These are phyloP conservation scores for Penicillium sp. DNA, from an alignment of 2,329 filamentous ascomycete genomes.

Conservation along the genomic window DNA sequence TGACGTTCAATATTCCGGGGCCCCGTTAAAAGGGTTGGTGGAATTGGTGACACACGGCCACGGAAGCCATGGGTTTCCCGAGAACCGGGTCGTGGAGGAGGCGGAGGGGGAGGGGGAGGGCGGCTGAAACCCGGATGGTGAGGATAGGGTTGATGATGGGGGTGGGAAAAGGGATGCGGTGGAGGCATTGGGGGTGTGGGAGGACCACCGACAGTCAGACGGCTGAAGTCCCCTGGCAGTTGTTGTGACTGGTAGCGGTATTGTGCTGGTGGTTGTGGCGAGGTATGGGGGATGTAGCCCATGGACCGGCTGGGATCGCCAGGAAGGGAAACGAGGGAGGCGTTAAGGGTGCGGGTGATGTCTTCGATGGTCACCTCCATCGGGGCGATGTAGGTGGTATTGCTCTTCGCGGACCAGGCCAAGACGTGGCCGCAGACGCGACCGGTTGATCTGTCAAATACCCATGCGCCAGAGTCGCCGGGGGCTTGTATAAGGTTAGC, in stretches of 20 bases:
- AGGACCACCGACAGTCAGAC: constrained; percentile 14
- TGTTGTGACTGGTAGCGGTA: constrained; percentile 22
- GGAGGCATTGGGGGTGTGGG: constrained; percentile 10
- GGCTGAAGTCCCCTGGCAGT: constrained; percentile 19
- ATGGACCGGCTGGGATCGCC: constrained; percentile 40
- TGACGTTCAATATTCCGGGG: constrained; percentile 40
- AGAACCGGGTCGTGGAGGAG: constrained; percentile 18
- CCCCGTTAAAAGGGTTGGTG: constrained; percentile 19
- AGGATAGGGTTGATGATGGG: constrained; percentile 6
- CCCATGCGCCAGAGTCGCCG: constrained; percentile 91
- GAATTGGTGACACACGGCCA: constrained; percentile 20
- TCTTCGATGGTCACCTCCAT: constrained; percentile 90
- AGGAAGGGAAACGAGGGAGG: constrained; percentile 69
- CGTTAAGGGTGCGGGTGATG: constrained; percentile 75
- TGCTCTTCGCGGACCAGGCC: constrained; percentile 78
- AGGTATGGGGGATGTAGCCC: constrained; percentile 15
- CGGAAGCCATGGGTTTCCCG: constrained; percentile 19
- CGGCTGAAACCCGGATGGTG: constrained; percentile 11
- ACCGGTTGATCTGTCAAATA: constrained; percentile 77
- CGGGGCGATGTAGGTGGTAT: constrained; percentile 86
- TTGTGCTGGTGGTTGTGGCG: constrained; percentile 6
- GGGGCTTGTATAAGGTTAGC: constrained; percentile 47
- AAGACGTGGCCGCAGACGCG: constrained; percentile 86
- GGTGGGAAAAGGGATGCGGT: constrained; percentile 10
- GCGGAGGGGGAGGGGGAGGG: constrained; percentile 15